Evolutionary conservation across 768 basidiomycete genomes (phyloP), one percentile per base, ranked within the genome.

Genomic region (Calvatia gigantea): DNA sequence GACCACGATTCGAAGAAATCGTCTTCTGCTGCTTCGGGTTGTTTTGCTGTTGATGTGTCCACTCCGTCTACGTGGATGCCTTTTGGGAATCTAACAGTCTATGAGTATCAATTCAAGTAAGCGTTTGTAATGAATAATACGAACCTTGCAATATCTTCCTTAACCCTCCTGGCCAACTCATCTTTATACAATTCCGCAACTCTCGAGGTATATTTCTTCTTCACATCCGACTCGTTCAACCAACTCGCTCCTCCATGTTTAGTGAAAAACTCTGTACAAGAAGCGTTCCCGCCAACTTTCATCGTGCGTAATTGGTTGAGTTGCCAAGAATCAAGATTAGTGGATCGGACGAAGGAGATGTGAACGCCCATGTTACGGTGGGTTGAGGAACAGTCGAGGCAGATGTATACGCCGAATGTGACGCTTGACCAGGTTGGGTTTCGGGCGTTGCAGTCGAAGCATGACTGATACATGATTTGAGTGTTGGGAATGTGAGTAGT

Each of bases 1-100:
- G 95, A 94, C 95, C 96, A 98, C 25, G 91, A 89, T 44, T 91
- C 86, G 73, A 98, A 99, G 72, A 99, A 99, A 67, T 98, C 95
- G 7, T 97, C 95, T 50, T 93, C 93, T 0, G 78, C 76, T 14
- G 37, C 48, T 7, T 39, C 19, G 52, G 72, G 75, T 28, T 64
- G 70, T 7, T 76, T 39, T 3, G 74, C 58, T 39, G 73, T 62
- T 6, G 71, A 52, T 2, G 73, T 67, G 21, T 85, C 86, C 51
- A 85, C 74, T n/a, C 94, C 94, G 23, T 97, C 95, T n/a, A 95
- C 79, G 47, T 82, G 72, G 51, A 94, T 85, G 14, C 87, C 84
- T 23, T 80, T 74, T 0, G 94, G 91, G 67, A 81, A 93, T 62
- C 93, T 95, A 61, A 4, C 14, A 2, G 15, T 17, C 33, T 28